These are phyloP conservation scores for Pyrenophora seminiperda DNA, from an alignment of 2,329 filamentous ascomycete genomes.

Conservation along the genomic window DNA sequence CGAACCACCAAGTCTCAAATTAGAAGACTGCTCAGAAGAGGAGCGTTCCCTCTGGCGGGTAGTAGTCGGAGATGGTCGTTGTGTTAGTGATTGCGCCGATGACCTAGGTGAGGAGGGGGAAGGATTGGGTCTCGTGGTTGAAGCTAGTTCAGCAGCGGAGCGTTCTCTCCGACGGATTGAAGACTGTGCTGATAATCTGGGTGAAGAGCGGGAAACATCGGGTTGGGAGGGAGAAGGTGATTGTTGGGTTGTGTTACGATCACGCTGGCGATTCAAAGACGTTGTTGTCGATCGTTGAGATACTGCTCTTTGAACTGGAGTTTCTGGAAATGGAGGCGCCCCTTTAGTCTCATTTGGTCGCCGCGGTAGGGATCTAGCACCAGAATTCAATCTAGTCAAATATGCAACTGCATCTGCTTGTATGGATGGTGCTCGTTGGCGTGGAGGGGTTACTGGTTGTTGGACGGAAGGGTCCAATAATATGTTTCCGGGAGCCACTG, in stretches of 20 bases:
- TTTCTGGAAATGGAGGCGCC: not conserved
- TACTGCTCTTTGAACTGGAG: not conserved
- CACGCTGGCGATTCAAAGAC: slow-evolving; percentile 4
- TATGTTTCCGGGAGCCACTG: not conserved
- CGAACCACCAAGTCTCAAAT: too few relatives aligned
- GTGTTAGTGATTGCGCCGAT: not conserved
- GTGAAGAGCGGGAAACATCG: not conserved
- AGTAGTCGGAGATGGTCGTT: too few relatives aligned
- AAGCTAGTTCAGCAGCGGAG: too few relatives aligned
- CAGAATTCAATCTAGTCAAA: not conserved
- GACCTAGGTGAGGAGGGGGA: not conserved
- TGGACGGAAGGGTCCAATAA: not conserved
- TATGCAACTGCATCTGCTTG: slow-evolving; percentile 11
- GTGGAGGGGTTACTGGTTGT: slow-evolving; percentile 9
- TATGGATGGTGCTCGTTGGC: slow-evolving; percentile 4
- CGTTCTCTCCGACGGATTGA: too few relatives aligned
- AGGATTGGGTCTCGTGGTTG: too few relatives aligned
- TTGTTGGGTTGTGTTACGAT: slow-evolving; percentile 10
- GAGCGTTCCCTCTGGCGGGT: not conserved
- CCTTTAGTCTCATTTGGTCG: not conserved
- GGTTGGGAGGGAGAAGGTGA: not conserved
- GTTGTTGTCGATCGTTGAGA: slow-evolving; percentile 3
- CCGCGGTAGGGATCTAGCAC: not conserved
- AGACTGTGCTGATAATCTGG: not conserved
- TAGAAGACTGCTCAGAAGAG: slow-evolving; percentile 3